Conservation (phyloP, 768 basidiomycete genomes). For the Lenzites betulinus region DNA sequence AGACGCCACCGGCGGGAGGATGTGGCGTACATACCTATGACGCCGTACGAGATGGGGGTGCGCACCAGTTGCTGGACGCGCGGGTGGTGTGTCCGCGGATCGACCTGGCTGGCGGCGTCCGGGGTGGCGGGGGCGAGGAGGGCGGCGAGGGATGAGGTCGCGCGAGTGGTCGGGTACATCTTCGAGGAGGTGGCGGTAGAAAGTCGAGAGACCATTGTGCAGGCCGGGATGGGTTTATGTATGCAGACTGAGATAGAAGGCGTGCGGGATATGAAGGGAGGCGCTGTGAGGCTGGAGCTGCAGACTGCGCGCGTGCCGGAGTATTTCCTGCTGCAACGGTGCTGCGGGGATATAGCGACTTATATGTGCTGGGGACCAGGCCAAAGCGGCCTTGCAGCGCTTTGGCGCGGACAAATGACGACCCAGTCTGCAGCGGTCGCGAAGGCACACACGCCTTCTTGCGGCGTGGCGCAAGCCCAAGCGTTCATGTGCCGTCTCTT, state of each 20-base stretch:
- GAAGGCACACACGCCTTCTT: constrained; percentile 8
- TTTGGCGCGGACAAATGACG: background rate
- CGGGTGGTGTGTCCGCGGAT: background rate
- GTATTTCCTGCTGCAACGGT: background rate
- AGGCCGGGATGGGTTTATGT: background rate
- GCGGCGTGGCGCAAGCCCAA: constrained; percentile 1
- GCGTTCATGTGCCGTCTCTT: constrained; percentile 10
- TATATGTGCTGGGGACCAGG: background rate
- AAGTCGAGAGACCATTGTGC: constrained; percentile 1
- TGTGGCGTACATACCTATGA: constrained; percentile 10
- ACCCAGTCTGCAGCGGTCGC: constrained; percentile 9
- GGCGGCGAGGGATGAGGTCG: background rate
- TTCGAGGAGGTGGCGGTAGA: background rate
- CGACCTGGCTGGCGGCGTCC: constrained; percentile 8
- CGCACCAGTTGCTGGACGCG: constrained; percentile 5
- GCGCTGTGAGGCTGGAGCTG: background rate
- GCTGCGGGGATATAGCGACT: constrained; percentile 6
- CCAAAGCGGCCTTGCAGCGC: constrained; percentile 15
- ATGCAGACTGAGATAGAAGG: background rate
- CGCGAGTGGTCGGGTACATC: background rate
- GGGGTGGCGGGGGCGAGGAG: background rate
- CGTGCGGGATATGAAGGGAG: background rate
- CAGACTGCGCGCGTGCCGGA: constrained; percentile 1
- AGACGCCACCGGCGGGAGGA: background rate
- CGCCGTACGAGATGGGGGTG: background rate